Evolutionary conservation across 345 rosid genomes (phyloP).

Genomic region (Capsella bursapastoris): DNA sequence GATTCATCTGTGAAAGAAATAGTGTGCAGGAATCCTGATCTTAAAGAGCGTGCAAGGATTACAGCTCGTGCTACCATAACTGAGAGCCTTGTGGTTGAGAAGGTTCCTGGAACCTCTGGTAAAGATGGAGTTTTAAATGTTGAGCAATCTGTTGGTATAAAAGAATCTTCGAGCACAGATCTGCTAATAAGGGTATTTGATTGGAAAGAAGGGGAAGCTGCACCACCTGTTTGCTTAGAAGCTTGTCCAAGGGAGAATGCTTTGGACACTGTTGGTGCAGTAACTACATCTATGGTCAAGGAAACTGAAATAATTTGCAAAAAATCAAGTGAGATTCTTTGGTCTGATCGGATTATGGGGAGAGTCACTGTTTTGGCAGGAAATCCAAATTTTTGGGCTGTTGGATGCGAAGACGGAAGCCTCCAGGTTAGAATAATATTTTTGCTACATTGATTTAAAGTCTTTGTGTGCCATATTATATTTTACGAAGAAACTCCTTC

Average conservation of each 20-base stretch:
- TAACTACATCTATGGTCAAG: slow-evolving; percentile 64
- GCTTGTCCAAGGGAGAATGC: slow-evolving; percentile 82
- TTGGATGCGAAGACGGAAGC: slow-evolving; percentile 96
- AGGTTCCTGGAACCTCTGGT: slow-evolving; percentile 59
- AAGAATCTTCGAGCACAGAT: slow-evolving; percentile 54
- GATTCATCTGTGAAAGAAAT: slow-evolving; percentile 57
- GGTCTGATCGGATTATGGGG: slow-evolving; percentile 91
- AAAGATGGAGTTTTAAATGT: slow-evolving; percentile 62
- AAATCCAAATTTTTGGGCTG: slow-evolving; percentile 97
- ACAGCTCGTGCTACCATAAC: slow-evolving; percentile 78
- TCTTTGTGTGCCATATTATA: slow-evolving; percentile 4
- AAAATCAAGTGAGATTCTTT: slow-evolving; percentile 73
- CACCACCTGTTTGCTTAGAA: slow-evolving; percentile 79
- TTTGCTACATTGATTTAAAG: slow-evolving; percentile 21
- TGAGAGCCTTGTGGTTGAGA: slow-evolving; percentile 87
- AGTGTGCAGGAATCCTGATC: slow-evolving; percentile 55
- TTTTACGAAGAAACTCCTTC: background rate
- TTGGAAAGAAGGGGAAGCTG: slow-evolving; percentile 75
- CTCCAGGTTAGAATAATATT: slow-evolving; percentile 65
- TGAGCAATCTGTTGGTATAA: slow-evolving; percentile 64
- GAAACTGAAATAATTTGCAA: slow-evolving; percentile 88
- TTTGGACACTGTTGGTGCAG: slow-evolving; percentile 75
- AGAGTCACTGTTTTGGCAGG: slow-evolving; percentile 95
- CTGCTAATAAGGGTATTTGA: slow-evolving; percentile 83
- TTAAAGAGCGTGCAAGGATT: slow-evolving; percentile 74